Evolutionary conservation across 805 yeast genomes (phyloP), one percentile per base, ranked within the genome.

Genomic region (Scheffersomyces lignosus): DNA sequence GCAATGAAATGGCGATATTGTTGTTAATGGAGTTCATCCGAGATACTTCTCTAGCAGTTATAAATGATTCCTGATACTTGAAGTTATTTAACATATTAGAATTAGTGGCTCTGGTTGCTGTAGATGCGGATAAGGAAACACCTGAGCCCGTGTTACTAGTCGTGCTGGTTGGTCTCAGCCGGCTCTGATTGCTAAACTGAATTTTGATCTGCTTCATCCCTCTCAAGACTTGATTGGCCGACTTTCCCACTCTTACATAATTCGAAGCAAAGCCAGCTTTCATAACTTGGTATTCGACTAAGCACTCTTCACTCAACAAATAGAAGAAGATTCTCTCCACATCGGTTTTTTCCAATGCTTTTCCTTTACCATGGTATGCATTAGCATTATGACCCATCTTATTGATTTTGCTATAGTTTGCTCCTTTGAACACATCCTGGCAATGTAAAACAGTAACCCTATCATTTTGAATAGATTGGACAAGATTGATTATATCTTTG

Each of bases 311-410:
- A 8, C 85, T 75, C 18, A 87, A 73, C 40, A 93, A 62, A 46
- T 83, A 83, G 56, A 87, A 89, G 44, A 90, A 84, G 5, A 93
- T 77, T 43, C 98, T 70, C 58, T 90, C 96, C 20, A 87, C 71
- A 24, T 83, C 87, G 2, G 80, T 75, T 44, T 80, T 80, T n/a
- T 77, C 76, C 47, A 82, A 54, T 5, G 62, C 67, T 47, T 73
- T 77, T 4, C 96, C 96, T 18, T 63, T 62, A 1, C 96, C 96
- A 54, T 85, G 89, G 30, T 62, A 74, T n/a, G 73, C 71, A 29
- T 71, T 69, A 14, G 49, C 49, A 49, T 83, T 79, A 51, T 83
- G 87, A 0, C 89, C 87, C 30, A 77, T 67, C 23, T 68, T 72
- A 9, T 75, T 66, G 40, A 88, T 77, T 51, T 80, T 83, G n/a